Percentiles rank a stretch among this genome's conserved stretches.
phyloP scores from a whole-genome alignment of 805 yeast species.

The Candida schatavii region DNA sequence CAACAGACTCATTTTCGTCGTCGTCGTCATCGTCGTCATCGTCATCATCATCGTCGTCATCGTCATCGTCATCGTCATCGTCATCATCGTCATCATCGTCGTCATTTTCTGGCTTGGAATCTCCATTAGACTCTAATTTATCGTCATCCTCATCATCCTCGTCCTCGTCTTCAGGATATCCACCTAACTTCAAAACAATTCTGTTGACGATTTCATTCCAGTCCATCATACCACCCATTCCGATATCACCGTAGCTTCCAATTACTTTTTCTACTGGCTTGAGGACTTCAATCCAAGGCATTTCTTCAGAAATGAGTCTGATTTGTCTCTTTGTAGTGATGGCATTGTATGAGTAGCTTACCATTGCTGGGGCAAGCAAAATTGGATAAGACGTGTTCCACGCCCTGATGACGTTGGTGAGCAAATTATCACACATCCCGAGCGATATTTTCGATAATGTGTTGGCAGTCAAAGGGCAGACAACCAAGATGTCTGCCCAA shows the following conservation, averaged over 20 bases:
- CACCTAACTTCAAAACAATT: conserved; percentile 65
- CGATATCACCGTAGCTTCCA: conserved; percentile 92
- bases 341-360: conserved; percentile 85
- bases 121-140: conserved; percentile 37
- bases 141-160: conserved; percentile 47
- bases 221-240: conserved; percentile 99
- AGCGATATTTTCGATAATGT: conserved; percentile 84
- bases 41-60: conserved; percentile 46
- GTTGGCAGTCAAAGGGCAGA: conserved; percentile 95
- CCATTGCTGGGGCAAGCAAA: conserved; percentile 93
- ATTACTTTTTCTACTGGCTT: conserved; percentile 93
- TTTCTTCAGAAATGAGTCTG: conserved; percentile 73
- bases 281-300: conserved; percentile 93
- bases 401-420: conserved; percentile 88
- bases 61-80: conserved; percentile 38
- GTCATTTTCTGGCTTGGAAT: conserved; percentile 24
- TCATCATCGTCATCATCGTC: conserved; percentile 31
- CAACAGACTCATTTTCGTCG: conserved; percentile 17
- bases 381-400: conserved; percentile 94
- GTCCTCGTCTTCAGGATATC: conserved; percentile 49
- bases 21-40: conserved; percentile 38
- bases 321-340: conserved; percentile 84
- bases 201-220: conserved; percentile 91
- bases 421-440: conserved; percentile 88
- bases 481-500: conserved; percentile 92